Percentiles rank a stretch among this genome's conserved stretches.
Evolutionary conservation across 2,329 filamentous ascomycete genomes (phyloP).

Genomic region (Parastagonospora avenae): DNA sequence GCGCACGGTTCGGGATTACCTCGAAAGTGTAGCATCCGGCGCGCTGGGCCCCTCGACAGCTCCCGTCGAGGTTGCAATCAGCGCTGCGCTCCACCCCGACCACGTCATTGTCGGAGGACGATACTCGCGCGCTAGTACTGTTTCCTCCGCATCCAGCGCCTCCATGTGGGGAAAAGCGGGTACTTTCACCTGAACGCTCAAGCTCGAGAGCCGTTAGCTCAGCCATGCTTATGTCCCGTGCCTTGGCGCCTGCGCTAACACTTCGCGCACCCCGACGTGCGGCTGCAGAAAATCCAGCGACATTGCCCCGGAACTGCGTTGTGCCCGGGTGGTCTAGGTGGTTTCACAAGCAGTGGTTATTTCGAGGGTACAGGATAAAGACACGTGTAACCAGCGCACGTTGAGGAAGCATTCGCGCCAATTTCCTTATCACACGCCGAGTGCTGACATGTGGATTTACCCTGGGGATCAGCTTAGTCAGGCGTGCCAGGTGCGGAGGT

Average conservation of each 20-base stretch:
- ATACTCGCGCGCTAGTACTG: constrained; percentile 1
- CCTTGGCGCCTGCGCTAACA: constrained; percentile 3
- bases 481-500: no score
- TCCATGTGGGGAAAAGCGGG: constrained; percentile 5
- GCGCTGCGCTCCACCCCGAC: background rate
- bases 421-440: no score
- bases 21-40: constrained; percentile 1
- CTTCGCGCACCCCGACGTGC: constrained; percentile 2
- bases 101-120: background rate
- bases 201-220: constrained; percentile 4
- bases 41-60: background rate
- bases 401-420: no score
- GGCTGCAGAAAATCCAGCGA: background rate
- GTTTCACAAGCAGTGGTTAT: no score
- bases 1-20: background rate
- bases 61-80: constrained; percentile 4
- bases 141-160: constrained; percentile 5
- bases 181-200: constrained; percentile 3
- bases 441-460: no score
- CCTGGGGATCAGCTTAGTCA: no score
- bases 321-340: background rate
- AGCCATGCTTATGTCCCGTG: constrained; percentile 9
- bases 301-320: background rate
- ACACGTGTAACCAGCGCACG: no score
- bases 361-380: no score